phyloP scores from a whole-genome alignment of 108 stramenopile species.

The Cylindrotheca fusiformis region DNA sequence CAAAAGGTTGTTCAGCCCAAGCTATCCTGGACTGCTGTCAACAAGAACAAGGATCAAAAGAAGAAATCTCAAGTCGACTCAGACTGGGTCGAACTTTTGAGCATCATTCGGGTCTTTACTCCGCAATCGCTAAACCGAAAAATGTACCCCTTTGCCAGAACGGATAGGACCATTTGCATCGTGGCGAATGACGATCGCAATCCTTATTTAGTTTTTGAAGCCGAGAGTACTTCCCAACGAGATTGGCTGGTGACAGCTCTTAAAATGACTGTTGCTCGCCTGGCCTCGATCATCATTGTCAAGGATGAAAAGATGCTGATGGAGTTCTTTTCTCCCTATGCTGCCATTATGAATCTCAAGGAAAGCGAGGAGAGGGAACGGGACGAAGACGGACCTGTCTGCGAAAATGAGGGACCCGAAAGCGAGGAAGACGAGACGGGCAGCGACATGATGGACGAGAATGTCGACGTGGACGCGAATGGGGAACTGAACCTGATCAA shows the following conservation, averaged over 20 bases:
- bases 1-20: conserved; percentile 64
- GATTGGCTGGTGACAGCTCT: conserved; percentile 27
- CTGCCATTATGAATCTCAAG: conserved; percentile 24
- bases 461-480: not conserved
- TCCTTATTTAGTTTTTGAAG: conserved; percentile 33
- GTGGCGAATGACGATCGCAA: conserved; percentile 28
- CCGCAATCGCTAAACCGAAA: conserved; percentile 18
- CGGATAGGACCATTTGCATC: conserved; percentile 26
- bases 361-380: conserved; percentile 7
- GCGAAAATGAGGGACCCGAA: too few relatives aligned
- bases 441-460: too few relatives aligned
- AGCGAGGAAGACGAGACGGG: too few relatives aligned
- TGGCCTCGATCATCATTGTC: conserved; percentile 41
- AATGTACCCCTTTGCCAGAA: conserved; percentile 35
- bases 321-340: conserved; percentile 47
- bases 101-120: conserved; percentile 35
- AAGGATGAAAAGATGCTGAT: conserved; percentile 39
- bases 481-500: not conserved
- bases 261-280: conserved; percentile 38
- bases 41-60: conserved; percentile 31
- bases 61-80: conserved; percentile 16
- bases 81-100: conserved; percentile 28
- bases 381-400: not conserved
- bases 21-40: conserved; percentile 59
- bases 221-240: conserved; percentile 9